A percentile compares a stretch with the other conserved stretches of the same genome.
These are phyloP conservation scores for Zalerion maritima DNA, from an alignment of 495 filamentous ascomycete genomes.

Conservation along the genomic window DNA sequence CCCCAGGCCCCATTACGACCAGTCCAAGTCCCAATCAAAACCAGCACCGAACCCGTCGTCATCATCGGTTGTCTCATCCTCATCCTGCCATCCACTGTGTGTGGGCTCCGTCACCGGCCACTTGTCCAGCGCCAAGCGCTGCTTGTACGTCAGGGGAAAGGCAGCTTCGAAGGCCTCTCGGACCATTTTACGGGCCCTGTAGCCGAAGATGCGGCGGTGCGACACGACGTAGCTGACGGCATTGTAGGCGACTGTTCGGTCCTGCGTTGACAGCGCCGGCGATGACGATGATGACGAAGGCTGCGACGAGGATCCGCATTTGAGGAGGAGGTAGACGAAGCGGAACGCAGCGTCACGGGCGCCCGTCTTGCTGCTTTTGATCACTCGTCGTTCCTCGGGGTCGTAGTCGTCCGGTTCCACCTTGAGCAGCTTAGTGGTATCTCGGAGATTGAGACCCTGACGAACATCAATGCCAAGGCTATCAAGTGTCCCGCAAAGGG, in stretches of 20 bases:
- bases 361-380: slow-evolving; percentile 1
- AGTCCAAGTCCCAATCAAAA: too few relatives aligned
- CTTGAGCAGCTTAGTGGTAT: slow-evolving; percentile 11
- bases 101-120: slow-evolving; percentile 6
- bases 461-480: slow-evolving; percentile 9
- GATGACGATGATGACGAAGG: too few relatives aligned
- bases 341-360: slow-evolving; percentile 14
- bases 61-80: too few relatives aligned
- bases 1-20: too few relatives aligned
- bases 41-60: too few relatives aligned
- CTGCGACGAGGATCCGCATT: slow-evolving; percentile 3
- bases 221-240: slow-evolving; percentile 11
- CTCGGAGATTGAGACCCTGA: slow-evolving; percentile 2
- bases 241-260: slow-evolving; percentile 10
- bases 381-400: background rate
- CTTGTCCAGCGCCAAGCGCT: slow-evolving; percentile 5
- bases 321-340: slow-evolving; percentile 12
- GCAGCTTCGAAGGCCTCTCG: slow-evolving; percentile 11
- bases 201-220: slow-evolving; percentile 8
- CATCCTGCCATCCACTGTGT: too few relatives aligned
- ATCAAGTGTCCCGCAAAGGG: slow-evolving; percentile 10
- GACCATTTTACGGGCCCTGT: slow-evolving; percentile 11
- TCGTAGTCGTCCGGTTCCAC: slow-evolving; percentile 8
- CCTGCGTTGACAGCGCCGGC: too few relatives aligned
- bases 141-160: slow-evolving; percentile 9